These are phyloP conservation scores for Chalciporus pseudorubinellus DNA, from an alignment of 768 basidiomycete genomes.

Conservation along the genomic window DNA sequence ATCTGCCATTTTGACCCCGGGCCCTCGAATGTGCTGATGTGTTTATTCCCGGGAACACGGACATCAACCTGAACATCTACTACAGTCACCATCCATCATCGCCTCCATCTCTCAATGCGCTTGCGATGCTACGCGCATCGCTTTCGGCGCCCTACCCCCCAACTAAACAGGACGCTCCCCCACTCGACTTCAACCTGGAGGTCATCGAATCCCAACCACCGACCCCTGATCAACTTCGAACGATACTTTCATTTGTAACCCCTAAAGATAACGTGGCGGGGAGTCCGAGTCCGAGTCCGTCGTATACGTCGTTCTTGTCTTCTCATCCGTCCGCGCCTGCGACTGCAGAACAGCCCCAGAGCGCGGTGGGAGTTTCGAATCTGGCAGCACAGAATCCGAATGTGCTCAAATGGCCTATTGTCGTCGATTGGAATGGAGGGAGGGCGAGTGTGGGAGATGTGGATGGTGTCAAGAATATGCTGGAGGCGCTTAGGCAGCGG, in stretches of 20 bases:
- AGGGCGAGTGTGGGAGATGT: slow-evolving; percentile 63
- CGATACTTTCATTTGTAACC: slow-evolving; percentile 59
- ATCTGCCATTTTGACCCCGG: not conserved
- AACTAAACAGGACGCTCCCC: slow-evolving; percentile 39
- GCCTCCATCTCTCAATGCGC: slow-evolving; percentile 60
- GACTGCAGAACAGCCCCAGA: slow-evolving; percentile 39
- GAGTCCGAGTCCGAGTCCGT: slow-evolving; percentile 6
- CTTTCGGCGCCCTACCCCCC: slow-evolving; percentile 63
- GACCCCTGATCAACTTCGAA: slow-evolving; percentile 63
- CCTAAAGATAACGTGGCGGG: slow-evolving; percentile 31
- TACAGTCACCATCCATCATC: slow-evolving; percentile 64
- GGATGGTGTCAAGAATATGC: slow-evolving; percentile 63
- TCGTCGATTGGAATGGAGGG: slow-evolving; percentile 74
- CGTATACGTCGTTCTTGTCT: slow-evolving; percentile 49
- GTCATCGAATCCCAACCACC: slow-evolving; percentile 65
- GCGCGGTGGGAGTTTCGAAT: slow-evolving; percentile 43
- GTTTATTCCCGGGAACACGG: not conserved
- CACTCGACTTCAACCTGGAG: slow-evolving; percentile 69
- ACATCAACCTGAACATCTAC: not conserved
- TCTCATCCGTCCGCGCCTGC: slow-evolving; percentile 51
- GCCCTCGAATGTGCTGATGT: slow-evolving; percentile 7
- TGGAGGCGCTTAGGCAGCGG: slow-evolving; percentile 62
- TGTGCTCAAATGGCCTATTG: slow-evolving; percentile 74
- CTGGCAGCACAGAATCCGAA: slow-evolving; percentile 56
- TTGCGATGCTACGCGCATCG: slow-evolving; percentile 57